Base-by-base conservation (phyloP, 2,329 filamentous ascomycete species). In the Aspergillus sp. region DNA sequence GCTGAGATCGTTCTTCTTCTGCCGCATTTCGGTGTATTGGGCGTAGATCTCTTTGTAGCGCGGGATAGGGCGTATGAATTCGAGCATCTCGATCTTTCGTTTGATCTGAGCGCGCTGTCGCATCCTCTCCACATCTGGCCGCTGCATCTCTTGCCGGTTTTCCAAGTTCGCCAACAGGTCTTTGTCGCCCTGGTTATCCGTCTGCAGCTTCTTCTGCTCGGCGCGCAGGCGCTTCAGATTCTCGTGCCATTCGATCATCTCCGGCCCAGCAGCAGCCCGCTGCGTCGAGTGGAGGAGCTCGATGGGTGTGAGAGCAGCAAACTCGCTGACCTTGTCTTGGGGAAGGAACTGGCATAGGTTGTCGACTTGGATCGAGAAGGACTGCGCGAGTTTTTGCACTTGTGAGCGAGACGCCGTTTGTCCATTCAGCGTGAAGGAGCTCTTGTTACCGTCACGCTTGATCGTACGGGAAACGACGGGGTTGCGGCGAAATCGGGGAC, bases 301-400 rank as follows among this genome's bases (percentile, higher is more conserved):
- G 11, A 96, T 78, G 0, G 93, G 88, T 7, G 85, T 88, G 60
- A 96, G 83, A 4, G 83, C 88, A 4, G 94, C 91, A 68, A 99
- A 99, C 66, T 97, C 92, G 20, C 91, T 90, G 1, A 99, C 94
- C 61, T 92, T 88, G 68, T 99, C 94, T 71, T 99, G 94, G 0
- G 94, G 94, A 42, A 99, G 76, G 64, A 99, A 99, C 69, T 99
- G 94, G 70, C 94, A 99, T 2, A 99, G 80, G 62, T 99, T 99
- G 76, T 99, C 94, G 58, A 97, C 90, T 71, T 99, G 94, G 47
- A 99, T 97, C 45, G 88, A 88, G 64, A 96, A 85, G 9, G 79
- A 80, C 54, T 78, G 82, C 55, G 87, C 88, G 45, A 96, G 75
- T 9, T 79, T 74, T 61, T 88, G 79, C 5, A 97, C 80, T 3